phyloP scores from a whole-genome alignment of 495 filamentous ascomycete species.

The Pseudotulostoma volvatum region DNA sequence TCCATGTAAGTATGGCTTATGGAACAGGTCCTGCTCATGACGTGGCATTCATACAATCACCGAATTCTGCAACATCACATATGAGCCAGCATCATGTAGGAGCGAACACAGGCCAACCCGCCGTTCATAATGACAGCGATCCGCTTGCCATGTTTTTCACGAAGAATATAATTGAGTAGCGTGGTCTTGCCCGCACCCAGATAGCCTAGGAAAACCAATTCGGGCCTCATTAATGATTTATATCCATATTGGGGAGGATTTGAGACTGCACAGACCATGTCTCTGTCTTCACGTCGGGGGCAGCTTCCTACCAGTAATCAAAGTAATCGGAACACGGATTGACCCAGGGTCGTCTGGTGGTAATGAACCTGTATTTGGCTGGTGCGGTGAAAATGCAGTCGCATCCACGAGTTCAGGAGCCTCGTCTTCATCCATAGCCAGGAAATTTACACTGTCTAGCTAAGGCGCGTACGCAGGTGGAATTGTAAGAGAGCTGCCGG shows the following conservation, averaged over 20 bases:
- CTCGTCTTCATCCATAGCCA: conserved; percentile 52
- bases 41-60: conserved; percentile 75
- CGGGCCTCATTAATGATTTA: too few species aligned
- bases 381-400: conserved; percentile 13
- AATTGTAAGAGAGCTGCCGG: too few species aligned
- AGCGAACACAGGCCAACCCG: conserved; percentile 15
- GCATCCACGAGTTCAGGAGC: conserved; percentile 53
- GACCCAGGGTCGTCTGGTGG: conserved; percentile 28
- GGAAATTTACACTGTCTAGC: too few species aligned
- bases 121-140: conserved; percentile 97
- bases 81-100: conserved; percentile 2
- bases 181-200: conserved; percentile 94
- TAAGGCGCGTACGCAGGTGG: too few species aligned
- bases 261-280: too few species aligned
- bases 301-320: conserved; percentile 71
- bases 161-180: conserved; percentile 86
- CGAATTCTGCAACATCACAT: conserved; percentile 52
- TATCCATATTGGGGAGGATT: too few species aligned
- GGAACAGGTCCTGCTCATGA: too few species aligned
- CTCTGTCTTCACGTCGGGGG: too few species aligned
- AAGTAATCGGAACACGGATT: conserved; percentile 72
- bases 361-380: conserved; percentile 6
- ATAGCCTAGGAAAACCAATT: conserved; percentile 51
- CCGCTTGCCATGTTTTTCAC: conserved; percentile 85
- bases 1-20: too few species aligned